Percentiles rank a stretch among this genome's conserved stretches.
phyloP scores from a whole-genome alignment of 2,329 filamentous ascomycete species.

The Cytospora paraplurivora region DNA sequence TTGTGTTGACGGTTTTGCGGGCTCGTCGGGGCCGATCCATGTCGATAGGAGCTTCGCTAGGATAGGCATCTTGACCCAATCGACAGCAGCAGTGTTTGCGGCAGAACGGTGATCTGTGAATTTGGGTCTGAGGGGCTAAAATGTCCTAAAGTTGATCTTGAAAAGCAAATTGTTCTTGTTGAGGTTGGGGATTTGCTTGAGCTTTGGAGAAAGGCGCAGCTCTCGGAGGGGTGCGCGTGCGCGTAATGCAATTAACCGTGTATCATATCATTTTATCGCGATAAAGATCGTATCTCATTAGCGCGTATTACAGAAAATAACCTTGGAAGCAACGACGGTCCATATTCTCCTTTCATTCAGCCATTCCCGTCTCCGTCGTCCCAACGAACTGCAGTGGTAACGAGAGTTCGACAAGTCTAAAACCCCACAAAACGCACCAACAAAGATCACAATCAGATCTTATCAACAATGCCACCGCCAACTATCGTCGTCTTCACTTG shows the following conservation, averaged over 20 bases:
- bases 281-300: not conserved
- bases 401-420: too few relatives aligned
- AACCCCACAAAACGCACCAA: not conserved
- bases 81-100: not conserved
- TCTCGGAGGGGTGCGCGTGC: not conserved
- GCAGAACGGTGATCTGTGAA: not conserved
- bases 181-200: not conserved
- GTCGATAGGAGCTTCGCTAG: constrained; percentile 22
- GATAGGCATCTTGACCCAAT: constrained; percentile 9
- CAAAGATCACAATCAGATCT: not conserved
- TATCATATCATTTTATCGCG: not conserved
- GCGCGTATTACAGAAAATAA: not conserved
- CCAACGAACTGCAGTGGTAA: not conserved
- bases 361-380: not conserved
- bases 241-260: constrained; percentile 1
- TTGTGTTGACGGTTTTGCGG: constrained; percentile 11
- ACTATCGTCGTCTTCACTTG: constrained; percentile 4
- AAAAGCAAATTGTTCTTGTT: not conserved
- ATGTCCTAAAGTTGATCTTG: not conserved
- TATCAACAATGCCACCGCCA: not conserved
- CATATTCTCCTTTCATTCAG: not conserved
- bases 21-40: constrained; percentile 14
- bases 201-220: not conserved
- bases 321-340: not conserved
- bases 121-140: not conserved